Conservation (phyloP, 2,329 filamentous ascomycete genomes). For the Chaetomiaceae sp. region DNA sequence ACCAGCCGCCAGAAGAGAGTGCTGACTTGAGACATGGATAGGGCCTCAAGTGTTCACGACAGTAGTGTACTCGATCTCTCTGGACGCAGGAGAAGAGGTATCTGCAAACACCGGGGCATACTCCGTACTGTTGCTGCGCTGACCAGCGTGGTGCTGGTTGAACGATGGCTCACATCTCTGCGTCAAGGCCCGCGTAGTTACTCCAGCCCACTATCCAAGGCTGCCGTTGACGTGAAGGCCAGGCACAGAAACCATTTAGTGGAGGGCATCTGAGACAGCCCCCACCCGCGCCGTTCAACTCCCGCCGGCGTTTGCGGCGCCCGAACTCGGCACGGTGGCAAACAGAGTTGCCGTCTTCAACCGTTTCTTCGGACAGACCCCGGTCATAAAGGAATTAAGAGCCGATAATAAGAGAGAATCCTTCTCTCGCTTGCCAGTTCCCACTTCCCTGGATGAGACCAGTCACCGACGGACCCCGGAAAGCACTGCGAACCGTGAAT, state of each 20-base stretch:
- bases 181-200: too few relatives aligned
- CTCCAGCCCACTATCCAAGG: too few relatives aligned
- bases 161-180: too few relatives aligned
- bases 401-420: background rate
- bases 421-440: background rate
- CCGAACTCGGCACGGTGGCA: constrained; percentile 13
- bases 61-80: background rate
- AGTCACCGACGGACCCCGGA: background rate
- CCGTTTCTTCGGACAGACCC: constrained; percentile 4
- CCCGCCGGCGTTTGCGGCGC: constrained; percentile 10
- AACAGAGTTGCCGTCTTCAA: constrained; percentile 8
- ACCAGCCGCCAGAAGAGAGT: background rate
- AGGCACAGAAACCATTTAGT: background rate
- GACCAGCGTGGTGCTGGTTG: too few relatives aligned
- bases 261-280: constrained; percentile 18
- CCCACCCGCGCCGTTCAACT: constrained; percentile 14
- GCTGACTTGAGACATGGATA: too few relatives aligned
- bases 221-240: too few relatives aligned
- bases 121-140: too few relatives aligned
- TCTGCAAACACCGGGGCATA: too few relatives aligned
- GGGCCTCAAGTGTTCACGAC: too few relatives aligned
- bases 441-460: background rate
- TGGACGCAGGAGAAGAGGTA: too few relatives aligned
- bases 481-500: background rate
- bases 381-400: constrained; percentile 1